Evolutionary conservation across 1,284 basidiomycete genomes (phyloP).

Genomic region (Gymnopus androsaceus): DNA sequence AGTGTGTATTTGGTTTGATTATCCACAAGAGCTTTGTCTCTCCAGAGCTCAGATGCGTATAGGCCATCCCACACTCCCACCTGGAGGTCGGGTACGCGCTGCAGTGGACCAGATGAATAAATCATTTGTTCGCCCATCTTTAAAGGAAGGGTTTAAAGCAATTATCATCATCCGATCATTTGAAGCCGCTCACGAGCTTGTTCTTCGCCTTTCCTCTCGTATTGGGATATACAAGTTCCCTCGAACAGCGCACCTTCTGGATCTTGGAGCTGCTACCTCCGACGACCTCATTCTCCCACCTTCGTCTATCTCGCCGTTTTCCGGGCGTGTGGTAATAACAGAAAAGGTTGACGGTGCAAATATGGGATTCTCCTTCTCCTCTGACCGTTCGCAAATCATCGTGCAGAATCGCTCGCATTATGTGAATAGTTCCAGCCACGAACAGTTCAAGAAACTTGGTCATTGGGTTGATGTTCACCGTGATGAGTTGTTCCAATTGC

Average conservation of each 20-base stretch:
- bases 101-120: slow-evolving; percentile 57
- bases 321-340: slow-evolving; percentile 46
- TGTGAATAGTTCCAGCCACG: slow-evolving; percentile 52
- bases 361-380: slow-evolving; percentile 62
- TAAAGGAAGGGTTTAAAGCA: slow-evolving; percentile 54
- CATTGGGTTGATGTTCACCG: slow-evolving; percentile 52
- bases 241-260: slow-evolving; percentile 57
- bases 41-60: slow-evolving; percentile 55
- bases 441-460: slow-evolving; percentile 60
- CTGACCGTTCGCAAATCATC: slow-evolving; percentile 45
- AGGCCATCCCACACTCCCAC: slow-evolving; percentile 59
- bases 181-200: slow-evolving; percentile 49
- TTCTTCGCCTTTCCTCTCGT: slow-evolving; percentile 46
- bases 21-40: slow-evolving; percentile 47
- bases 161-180: slow-evolving; percentile 50
- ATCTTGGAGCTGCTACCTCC: slow-evolving; percentile 54
- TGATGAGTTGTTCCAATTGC: slow-evolving; percentile 42
- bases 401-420: slow-evolving; percentile 70
- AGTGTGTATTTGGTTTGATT: slow-evolving; percentile 60
- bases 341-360: slow-evolving; percentile 72
- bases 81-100: slow-evolving; percentile 53
- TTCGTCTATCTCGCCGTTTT: slow-evolving; percentile 6
- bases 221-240: slow-evolving; percentile 58
- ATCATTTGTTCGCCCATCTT: slow-evolving; percentile 42
- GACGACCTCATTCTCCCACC: slow-evolving; percentile 48